Percentiles rank a stretch among this genome's conserved stretches.
These are phyloP conservation scores for Candida sp. DNA, from an alignment of 1,139 yeast species.

Conservation along the genomic window DNA sequence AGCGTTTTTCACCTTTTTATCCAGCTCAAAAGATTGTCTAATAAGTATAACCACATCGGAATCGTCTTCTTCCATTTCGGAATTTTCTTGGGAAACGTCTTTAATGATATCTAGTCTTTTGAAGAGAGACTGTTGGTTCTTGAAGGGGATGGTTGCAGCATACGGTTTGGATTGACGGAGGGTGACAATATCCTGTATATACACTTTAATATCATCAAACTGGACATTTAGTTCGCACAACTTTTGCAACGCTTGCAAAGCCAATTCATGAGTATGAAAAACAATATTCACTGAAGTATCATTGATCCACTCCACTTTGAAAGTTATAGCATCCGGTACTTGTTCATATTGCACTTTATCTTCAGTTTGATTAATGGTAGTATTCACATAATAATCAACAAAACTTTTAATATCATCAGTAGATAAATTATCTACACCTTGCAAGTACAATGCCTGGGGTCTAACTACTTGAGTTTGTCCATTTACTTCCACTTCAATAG, in stretches of 20 bases:
- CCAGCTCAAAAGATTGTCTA: conserved; percentile 53
- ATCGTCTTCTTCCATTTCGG: conserved; percentile 41
- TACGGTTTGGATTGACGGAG: conserved; percentile 38
- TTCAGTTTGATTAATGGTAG: conserved; percentile 14
- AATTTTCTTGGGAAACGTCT: conserved; percentile 7
- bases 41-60: conserved; percentile 37
- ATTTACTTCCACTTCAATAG: conserved; percentile 32
- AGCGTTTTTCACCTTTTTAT: conserved; percentile 58
- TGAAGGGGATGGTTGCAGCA: conserved; percentile 33
- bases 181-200: conserved; percentile 22
- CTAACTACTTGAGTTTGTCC: conserved; percentile 29
- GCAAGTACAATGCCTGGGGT: conserved; percentile 50
- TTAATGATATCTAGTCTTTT: conserved; percentile 25
- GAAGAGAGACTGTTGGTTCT: conserved; percentile 28
- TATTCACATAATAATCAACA: conserved; percentile 48
- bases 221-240: conserved; percentile 12
- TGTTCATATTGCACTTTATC: conserved; percentile 17
- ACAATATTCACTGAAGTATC: conserved; percentile 57
- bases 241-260: conserved; percentile 34
- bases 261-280: conserved; percentile 44
- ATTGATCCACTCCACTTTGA: conserved; percentile 67
- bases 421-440: conserved; percentile 68
- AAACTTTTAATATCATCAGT: conserved; percentile 61
- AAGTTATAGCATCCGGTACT: conserved; percentile 27
- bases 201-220: conserved; percentile 11